Conservation (phyloP, 2,329 filamentous ascomycete genomes). For the Nigrospora oryzae region DNA sequence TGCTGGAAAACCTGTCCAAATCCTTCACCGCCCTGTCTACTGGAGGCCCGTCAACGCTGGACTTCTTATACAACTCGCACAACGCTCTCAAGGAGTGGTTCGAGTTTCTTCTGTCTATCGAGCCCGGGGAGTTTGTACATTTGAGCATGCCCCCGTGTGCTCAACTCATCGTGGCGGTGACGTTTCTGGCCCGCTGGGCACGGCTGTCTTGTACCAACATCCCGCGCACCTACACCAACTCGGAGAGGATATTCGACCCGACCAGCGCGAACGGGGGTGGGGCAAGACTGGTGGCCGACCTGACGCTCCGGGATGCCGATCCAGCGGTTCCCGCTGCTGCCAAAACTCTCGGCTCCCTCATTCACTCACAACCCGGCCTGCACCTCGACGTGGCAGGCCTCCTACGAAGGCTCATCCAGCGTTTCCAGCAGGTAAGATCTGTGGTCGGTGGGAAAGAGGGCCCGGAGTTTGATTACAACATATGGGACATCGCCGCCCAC, state of each 20-base stretch:
- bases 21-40: conserved; percentile 28
- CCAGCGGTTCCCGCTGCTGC: conserved; percentile 30
- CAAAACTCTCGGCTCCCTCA: conserved; percentile 28
- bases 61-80: conserved; percentile 40
- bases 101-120: conserved; percentile 35
- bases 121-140: conserved; percentile 31
- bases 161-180: conserved; percentile 41
- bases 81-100: conserved; percentile 40
- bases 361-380: conserved; percentile 34
- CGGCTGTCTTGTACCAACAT: conserved; percentile 32
- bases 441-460: conserved; percentile 13
- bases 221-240: not conserved
- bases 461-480: conserved; percentile 30
- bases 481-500: conserved; percentile 39
- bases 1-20: conserved; percentile 33
- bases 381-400: conserved; percentile 35
- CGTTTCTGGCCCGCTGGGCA: conserved; percentile 42
- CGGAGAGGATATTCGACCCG: not conserved
- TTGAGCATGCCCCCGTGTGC: conserved; percentile 35
- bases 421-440: conserved; percentile 31
- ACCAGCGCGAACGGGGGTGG: too few species aligned
- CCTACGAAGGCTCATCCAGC: conserved; percentile 28
- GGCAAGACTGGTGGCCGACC: not conserved
- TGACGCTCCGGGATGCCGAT: conserved; percentile 9
- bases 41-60: conserved; percentile 32